Base-by-base conservation (phyloP, 176 grass and related monocot genomes). In the Tillandsia fasciculata region DNA sequence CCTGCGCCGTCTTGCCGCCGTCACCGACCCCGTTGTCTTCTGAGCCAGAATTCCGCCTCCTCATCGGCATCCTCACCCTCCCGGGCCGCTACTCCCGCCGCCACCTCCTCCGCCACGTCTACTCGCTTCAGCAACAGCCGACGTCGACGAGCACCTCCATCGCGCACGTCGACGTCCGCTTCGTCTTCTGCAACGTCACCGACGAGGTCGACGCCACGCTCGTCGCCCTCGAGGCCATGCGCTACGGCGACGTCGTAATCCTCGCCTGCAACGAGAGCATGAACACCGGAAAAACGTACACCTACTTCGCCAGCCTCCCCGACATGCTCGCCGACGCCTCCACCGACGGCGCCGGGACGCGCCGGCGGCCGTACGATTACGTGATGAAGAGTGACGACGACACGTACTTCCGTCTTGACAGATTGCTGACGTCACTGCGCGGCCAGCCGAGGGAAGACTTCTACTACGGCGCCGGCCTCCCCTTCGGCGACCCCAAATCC, bases 361-460 rank as follows among this genome's bases (percentile, higher is more conserved):
- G 33, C 5, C 33, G 22, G 0, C 66, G 27, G 0, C 76, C 87
- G 7, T 96, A 92, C 69, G 88, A 96, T 80, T 96, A 89, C 66
- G 86, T 84, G 48, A 80, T 89, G 76, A 96, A 96, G 88, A 82
- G 78, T 54, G 92, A 96, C 51, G 88, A 96, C 68, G 88, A 96
- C 81, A 87, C 88, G 64, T 96, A 89, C 78, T 64, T 96, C 1
- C 72, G 53, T 64, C 78, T 96, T 64, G 88, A 80, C 52, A 77
- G 70, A 51, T 70, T 96, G 66, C 83, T 64, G 52, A 58, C 75
- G 29, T 71, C 86, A 68, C 73, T 91, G 29, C 56, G 50, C 14
- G 24, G 26, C 26, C 67, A 83, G 74, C 64, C 86, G 75, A 58
- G 78, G 67, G 78, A 89, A 63, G 92, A 92, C 76, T 72, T 81